Evolutionary conservation across 441 rosid genomes (phyloP), one percentile per base, ranked within the genome.

Genomic region (Hypseocharis bilobata): DNA sequence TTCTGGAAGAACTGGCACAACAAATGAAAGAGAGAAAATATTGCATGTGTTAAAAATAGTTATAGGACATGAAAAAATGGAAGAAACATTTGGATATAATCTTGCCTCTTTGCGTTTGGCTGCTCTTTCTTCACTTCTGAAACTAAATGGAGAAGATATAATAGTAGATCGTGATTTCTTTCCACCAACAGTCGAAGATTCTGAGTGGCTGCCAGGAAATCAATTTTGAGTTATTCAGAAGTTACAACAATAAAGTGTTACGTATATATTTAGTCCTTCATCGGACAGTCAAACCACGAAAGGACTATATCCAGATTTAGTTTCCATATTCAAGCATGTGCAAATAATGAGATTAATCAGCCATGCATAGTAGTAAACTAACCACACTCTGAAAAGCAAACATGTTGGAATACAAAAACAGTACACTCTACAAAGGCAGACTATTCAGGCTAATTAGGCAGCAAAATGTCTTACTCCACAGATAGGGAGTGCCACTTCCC

Each of bases 111-210:
- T 93, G 76, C 92, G 78, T 79, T 78, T 91, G 63, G 82, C 85
- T 22, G 87, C 96, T 70, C 97, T 81, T 80, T 87, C 94, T 68
- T 81, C 96, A 51, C 89, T 87, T 76, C 85, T 82, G 79, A 91
- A 86, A 75, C 79, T 80, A 78, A 88, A 93, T n/a, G 92, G 91
- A 56, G 79, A 70, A 56, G 81, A 78, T 28, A 70, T 77, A 60
- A 34, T 71, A 17, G 83, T 65, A 29, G 86, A 71, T 63, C 59
- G 78, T 64, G 75, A 58, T 77, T 78, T 88, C 77, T 74, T 72
- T 77, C 74, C 80, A 65, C 66, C 76, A 20, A 75, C 63, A 60
- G 8, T 82, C 22, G 81, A 68, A 80, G 83, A 62, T 73, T 74
- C 82, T 40, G 78, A 68, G 63, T 63, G 16, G 66, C 86, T 82